Base-by-base conservation (phyloP, 495 filamentous ascomycete genomes). In the Clavariopsis aquatica region DNA sequence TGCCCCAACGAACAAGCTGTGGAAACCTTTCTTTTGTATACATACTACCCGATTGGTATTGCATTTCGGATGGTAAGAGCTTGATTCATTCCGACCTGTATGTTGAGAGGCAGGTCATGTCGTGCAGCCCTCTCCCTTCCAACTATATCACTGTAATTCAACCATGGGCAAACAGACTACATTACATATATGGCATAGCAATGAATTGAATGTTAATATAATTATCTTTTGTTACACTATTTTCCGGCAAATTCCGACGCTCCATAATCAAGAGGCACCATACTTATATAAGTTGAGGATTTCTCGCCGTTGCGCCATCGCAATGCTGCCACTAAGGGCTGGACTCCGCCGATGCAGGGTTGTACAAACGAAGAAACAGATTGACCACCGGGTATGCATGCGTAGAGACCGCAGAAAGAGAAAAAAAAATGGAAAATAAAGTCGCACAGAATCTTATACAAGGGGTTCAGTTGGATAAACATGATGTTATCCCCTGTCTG, bases 311-410 rank as follows among this genome's bases (percentile, higher is more conserved):
- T 52, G 47, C 60, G 60, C 60, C 60, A 23, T 56, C 23, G 22
- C 46, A 49, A 66, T 66, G 63, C 63, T 60, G 47, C 62, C 52
- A 22, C 31, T 36, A n/a, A 53, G 52, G 54, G 47, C 45, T 54
- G 6, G 47, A 59, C 38, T 13, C 62, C 54, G 15, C 19, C 54
- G 26, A 31, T 58, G 23, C 52, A 31, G 29, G 28, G 28, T 24
- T 43, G 29, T 36, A 29, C 22, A 28, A 19, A 53, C 17, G 20
- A 59, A n/a, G 23, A 27, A 51, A 20, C n/a, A 24, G 20, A 9
- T 6, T 52, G 46, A 46, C 26, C 61, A 20, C 62, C 62, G 55
- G 54, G 23, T 52, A 65, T 65, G 47, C 60, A 62, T 45, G 20
- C 15, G 28, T 22, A 28, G 3, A 66, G 28, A 47, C 26, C 46